Conservation (phyloP, 1,139 yeast genomes). For the Pneumocystis sp. region DNA sequence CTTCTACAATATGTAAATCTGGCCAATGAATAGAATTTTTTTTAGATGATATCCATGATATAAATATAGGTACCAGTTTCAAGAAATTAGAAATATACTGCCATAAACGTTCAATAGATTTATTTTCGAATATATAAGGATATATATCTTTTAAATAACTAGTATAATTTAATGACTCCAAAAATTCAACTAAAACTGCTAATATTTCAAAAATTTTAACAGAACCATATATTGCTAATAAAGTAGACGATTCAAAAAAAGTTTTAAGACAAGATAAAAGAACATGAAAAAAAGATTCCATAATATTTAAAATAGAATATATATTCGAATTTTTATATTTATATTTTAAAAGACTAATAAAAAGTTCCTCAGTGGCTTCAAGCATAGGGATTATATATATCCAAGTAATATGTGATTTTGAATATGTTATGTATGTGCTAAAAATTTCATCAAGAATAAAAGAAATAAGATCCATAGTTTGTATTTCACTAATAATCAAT, state of each 20-base stretch:
- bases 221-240: neutral
- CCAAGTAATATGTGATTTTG: neutral
- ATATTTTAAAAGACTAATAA: neutral
- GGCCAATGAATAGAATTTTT: neutral
- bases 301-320: neutral
- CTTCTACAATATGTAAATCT: neutral
- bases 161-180: neutral
- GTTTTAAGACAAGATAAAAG: neutral
- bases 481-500: neutral
- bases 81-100: neutral
- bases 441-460: neutral
- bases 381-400: neutral
- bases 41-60: neutral
- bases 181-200: neutral
- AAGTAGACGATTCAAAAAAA: neutral
- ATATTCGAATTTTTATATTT: neutral
- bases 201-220: neutral
- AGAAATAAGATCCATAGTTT: neutral
- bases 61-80: neutral
- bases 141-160: neutral
- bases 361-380: neutral
- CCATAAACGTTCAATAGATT: neutral
- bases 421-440: neutral
- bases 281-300: neutral
- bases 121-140: neutral